A percentile compares a stretch with the other conserved stretches of the same genome.
These are phyloP conservation scores for Stephanocyclus meneghinianus DNA, from an alignment of 352 stramenopile genomes.

Conservation along the genomic window DNA sequence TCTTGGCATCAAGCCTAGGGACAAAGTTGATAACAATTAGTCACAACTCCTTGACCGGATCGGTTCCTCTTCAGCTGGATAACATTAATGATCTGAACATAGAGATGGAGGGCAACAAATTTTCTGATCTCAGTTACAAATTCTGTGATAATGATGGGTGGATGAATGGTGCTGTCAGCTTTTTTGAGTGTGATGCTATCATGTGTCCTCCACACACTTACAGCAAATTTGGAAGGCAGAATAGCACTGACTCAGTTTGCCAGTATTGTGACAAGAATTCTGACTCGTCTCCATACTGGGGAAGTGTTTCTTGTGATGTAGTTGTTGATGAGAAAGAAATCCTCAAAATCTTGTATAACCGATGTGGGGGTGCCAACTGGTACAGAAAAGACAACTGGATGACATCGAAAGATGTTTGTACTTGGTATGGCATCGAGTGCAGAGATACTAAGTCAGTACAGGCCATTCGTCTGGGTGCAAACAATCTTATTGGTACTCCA, in stretches of 20 bases:
- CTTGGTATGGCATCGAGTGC: conserved; percentile 80
- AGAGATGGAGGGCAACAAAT: conserved; percentile 67
- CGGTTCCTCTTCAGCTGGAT: conserved; percentile 43
- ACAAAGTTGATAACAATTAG: conserved; percentile 60
- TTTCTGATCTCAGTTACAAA: conserved; percentile 46
- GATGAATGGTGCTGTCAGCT: conserved; percentile 49
- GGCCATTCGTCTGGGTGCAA: conserved; percentile 67
- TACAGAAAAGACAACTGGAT: conserved; percentile 71
- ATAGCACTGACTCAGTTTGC: conserved; percentile 53
- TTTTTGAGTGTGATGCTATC: conserved; percentile 60
- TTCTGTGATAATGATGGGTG: conserved; percentile 58
- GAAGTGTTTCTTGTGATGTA: conserved; percentile 59
- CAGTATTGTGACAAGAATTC: conserved; percentile 50
- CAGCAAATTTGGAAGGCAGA: conserved; percentile 56
- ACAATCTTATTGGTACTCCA: conserved; percentile 66
- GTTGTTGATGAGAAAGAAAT: conserved; percentile 64
- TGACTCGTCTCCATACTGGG: conserved; percentile 60
- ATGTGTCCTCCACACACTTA: conserved; percentile 48
- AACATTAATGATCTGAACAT: conserved; percentile 56
- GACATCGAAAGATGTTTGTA: conserved; percentile 61
- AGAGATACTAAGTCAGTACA: conserved; percentile 56
- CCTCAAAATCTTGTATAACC: conserved; percentile 67
- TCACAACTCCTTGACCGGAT: conserved; percentile 56
- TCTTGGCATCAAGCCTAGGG: conserved; percentile 53
- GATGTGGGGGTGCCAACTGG: conserved; percentile 70